Evolutionary conservation across 2,329 filamentous ascomycete species (phyloP), one percentile per base, ranked within the genome.

Genomic region (Fusarium sp.): DNA sequence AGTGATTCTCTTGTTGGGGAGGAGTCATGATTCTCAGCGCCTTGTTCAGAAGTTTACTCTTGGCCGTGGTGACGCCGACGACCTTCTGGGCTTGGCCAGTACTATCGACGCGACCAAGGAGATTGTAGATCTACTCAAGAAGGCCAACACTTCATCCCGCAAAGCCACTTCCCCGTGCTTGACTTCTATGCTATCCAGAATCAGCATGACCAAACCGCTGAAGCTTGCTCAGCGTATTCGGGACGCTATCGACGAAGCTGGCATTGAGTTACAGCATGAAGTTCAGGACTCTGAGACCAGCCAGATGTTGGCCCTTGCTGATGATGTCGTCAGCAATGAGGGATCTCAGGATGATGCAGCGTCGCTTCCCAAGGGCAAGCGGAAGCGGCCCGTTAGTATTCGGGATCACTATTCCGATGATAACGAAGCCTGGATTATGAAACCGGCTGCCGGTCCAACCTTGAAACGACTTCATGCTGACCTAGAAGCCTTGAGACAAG

Each of bases 41-140:
- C 84, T 99, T 4, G 89, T 97, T 3, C 96, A 98, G 75, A 97
- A 96, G 76, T 98, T 99, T 77, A 92, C 95, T 1, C 86, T 98
- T 10, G 94, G 95, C 12, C 88, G 93, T 67, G 96, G 95, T n/a
- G 92, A 97, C 74, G 87, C 95, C 2, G 95, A 98, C 76, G 96
- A 98, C 78, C 85, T 99, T 37, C 83, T 98, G 42, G 91, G 89
- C 50, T 83, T 99, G 15, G 92, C 93, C 2, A 91, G 87, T 70
- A 97, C 96, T 1, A 92, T 98, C 62, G 80, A 87, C 52, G 89
- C 92, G 8, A 94, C 92, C 6, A 85, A 88, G 57, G 86, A 90
- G 18, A 89, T 97, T 44, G 82, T 86, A 2, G 73, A 77, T 30
- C 78, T 88, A 30, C 81, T 88, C 4, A 62, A 73, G 41, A 67